These are phyloP conservation scores for Tremella mesenterica DNA, from an alignment of 768 basidiomycete species.

Conservation along the genomic window DNA sequence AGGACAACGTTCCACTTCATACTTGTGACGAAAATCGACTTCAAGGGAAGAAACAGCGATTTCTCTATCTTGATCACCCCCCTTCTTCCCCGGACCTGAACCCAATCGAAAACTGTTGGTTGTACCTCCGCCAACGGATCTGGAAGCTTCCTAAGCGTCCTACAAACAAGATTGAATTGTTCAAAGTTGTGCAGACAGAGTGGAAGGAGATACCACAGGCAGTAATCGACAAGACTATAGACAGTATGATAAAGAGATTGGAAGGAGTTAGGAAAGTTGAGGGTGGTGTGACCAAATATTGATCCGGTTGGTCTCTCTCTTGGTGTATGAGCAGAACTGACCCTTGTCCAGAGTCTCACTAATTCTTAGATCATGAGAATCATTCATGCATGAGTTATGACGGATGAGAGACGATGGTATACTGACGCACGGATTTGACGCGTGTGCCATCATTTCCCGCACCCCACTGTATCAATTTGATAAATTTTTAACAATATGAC, in stretches of 20 bases:
- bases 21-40: neutral
- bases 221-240: neutral
- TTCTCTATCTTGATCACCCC: conserved; percentile 3
- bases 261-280: neutral
- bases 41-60: neutral
- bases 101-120: conserved; percentile 15
- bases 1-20: conserved; percentile 11
- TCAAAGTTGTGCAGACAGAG: neutral
- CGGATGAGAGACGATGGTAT: neutral
- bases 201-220: neutral
- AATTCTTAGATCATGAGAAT: neutral
- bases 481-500: too few relatives aligned
- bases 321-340: neutral
- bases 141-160: neutral
- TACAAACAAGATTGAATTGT: neutral
- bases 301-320: neutral
- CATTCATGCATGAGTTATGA: neutral
- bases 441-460: neutral
- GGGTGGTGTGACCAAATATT: neutral
- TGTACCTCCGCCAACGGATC: conserved; percentile 4
- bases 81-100: conserved; percentile 17
- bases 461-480: neutral
- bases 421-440: neutral
- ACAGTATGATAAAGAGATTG: neutral
- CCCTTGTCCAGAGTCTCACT: neutral